phyloP scores from a whole-genome alignment of 176 grass and related monocot genomes.

The Eragrostis nindensis region DNA sequence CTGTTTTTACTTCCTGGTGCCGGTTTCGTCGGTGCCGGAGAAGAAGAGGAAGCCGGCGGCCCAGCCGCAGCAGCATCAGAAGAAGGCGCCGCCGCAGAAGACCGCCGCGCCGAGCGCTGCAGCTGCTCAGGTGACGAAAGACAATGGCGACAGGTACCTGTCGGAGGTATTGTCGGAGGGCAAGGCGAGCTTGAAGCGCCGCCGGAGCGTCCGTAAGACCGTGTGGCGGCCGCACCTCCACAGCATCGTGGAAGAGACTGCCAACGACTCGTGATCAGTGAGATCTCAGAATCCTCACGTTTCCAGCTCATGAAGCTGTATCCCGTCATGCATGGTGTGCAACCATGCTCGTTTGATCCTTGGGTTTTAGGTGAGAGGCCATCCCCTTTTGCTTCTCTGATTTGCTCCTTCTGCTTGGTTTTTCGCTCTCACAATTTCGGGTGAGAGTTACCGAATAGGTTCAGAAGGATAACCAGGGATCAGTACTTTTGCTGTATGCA shows the following conservation, averaged over 20 bases:
- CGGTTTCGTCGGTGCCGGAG: conserved; percentile 71
- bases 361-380: conserved; percentile 47
- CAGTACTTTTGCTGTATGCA: conserved; percentile 1
- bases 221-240: conserved; percentile 81
- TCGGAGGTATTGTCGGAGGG: conserved; percentile 58
- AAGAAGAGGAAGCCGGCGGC: conserved; percentile 45
- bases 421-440: conserved; percentile 28
- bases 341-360: conserved; percentile 22
- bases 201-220: conserved; percentile 50
- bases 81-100: not conserved
- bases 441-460: conserved; percentile 45
- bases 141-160: conserved; percentile 50
- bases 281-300: not conserved
- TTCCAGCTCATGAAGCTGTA: not conserved
- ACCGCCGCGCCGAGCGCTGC: not conserved
- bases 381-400: conserved; percentile 1
- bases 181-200: conserved; percentile 45
- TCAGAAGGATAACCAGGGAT: conserved; percentile 28
- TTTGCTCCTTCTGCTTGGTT: conserved; percentile 43
- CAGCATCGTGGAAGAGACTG: conserved; percentile 69
- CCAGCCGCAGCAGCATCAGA: conserved; percentile 16
- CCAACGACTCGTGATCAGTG: conserved; percentile 34
- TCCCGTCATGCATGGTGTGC: conserved; percentile 1
- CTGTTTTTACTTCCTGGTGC: conserved; percentile 78
- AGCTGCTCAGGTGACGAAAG: not conserved